Evolutionary conservation across 1,284 basidiomycete genomes (phyloP).

Genomic region (Thecaphora frezii): DNA sequence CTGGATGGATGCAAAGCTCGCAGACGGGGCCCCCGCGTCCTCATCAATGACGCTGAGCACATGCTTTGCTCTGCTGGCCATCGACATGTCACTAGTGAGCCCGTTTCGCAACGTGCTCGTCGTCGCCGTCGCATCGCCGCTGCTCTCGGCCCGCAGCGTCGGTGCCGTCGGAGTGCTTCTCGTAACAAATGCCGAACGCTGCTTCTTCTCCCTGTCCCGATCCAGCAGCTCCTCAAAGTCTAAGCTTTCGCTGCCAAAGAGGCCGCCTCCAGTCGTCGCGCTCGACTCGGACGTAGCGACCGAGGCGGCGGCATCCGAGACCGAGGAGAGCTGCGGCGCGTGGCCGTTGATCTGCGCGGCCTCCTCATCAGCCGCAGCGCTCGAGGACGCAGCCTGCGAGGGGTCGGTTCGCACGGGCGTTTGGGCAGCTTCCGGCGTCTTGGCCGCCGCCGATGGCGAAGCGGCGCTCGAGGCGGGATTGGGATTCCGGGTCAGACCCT

Average conservation of each 20-base stretch:
- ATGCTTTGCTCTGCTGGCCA: conserved; percentile 22
- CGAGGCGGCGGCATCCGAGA: conserved; percentile 25
- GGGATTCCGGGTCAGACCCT: conserved; percentile 16
- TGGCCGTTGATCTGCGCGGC: neutral
- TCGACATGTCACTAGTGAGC: neutral
- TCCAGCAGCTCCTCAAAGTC: conserved; percentile 30
- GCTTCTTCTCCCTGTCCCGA: conserved; percentile 2
- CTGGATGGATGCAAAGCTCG: neutral
- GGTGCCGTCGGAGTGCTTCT: no score
- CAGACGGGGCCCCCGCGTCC: conserved; percentile 3
- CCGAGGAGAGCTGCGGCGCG: conserved; percentile 12
- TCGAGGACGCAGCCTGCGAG: neutral
- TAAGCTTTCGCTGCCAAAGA: conserved; percentile 33
- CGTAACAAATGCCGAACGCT: no score
- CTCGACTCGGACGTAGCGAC: conserved; percentile 15
- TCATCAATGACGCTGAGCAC: conserved; percentile 42
- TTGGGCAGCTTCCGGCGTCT: neutral
- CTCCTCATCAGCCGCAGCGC: neutral
- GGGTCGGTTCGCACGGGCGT: neutral
- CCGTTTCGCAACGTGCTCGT: neutral
- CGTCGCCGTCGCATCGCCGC: conserved; percentile 1
- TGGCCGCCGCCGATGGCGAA: neutral
- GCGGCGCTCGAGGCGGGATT: neutral
- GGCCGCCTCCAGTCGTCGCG: conserved; percentile 14
- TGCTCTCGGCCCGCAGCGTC: neutral